Base-by-base conservation (phyloP, 495 filamentous ascomycete species). In the Penicillium subrubescens region DNA sequence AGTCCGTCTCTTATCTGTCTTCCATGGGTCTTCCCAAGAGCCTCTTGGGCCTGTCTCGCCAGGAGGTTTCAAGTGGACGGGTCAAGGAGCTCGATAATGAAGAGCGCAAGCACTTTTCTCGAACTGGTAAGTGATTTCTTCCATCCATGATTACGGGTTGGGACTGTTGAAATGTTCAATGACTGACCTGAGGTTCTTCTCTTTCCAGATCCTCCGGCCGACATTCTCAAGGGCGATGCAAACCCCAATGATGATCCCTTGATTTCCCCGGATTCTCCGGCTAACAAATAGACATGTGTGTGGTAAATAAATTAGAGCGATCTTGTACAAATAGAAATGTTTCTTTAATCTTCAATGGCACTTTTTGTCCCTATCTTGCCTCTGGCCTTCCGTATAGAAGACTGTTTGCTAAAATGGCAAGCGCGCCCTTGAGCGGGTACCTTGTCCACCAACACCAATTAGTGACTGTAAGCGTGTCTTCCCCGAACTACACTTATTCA, bases 11-110 rank as follows among this genome's bases (percentile, higher is more conserved):
- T 12, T 97, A 90, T 77, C 83, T 97, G 58, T 87, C 88, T 44
- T 91, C 88, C 10, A 97, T 97, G 93, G 93, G 93, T 56, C 83
- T 97, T 61, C 89, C 93, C 27, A 87, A 90, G 77, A 87, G 84
- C 25, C 89, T 94, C 79, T 79, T 93, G 52, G 78, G 77, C 8
- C 82, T 90, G 31, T 90, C 88, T 15, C 83, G 93, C 59, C 83
- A 87, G 62, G 89, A 96, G 59, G 90, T 97, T 41, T 90, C 95
- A 80, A 84, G 80, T 64, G 92, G 92, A 25, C 89, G 87, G 77
- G 79, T 90, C n/a, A 85, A 84, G 66, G 86, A 87, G 57, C 82
- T 89, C 67, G 88, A 89, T 65, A 88, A 87, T 71, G 82, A 87
- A 52, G 86, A 90, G 77, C 85, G 86, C 59, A 87, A 87, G 72